Evolutionary conservation across 257 asterid species (phyloP).

Genomic region (Solanum dulcamara): DNA sequence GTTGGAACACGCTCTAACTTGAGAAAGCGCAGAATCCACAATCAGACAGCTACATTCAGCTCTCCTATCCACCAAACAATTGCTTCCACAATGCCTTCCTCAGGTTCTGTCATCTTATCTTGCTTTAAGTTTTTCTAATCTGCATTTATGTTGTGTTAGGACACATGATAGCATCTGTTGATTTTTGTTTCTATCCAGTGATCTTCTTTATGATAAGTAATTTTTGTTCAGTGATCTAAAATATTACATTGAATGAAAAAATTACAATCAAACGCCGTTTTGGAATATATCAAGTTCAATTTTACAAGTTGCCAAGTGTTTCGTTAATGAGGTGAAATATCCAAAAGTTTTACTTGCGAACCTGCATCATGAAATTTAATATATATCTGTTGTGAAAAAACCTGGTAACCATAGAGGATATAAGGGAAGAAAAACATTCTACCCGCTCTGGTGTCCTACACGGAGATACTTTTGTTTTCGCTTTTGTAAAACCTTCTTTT

Average conservation of each 20-base stretch:
- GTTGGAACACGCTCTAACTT: constrained; percentile 28
- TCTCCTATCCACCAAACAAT: constrained; percentile 8
- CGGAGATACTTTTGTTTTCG: not conserved
- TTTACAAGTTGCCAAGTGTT: not conserved
- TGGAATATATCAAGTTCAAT: not conserved
- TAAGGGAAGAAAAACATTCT: not conserved
- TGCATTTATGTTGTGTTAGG: not conserved
- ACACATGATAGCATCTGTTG: not conserved
- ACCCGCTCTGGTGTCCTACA: not conserved
- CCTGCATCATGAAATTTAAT: not conserved
- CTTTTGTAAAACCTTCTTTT: not conserved
- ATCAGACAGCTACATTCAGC: constrained; percentile 7
- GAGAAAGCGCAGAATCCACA: constrained; percentile 56
- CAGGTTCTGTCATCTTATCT: constrained; percentile 44
- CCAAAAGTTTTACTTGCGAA: not conserved
- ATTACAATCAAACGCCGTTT: not conserved
- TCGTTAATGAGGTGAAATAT: not conserved
- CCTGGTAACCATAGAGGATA: not conserved
- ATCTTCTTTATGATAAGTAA: not conserved
- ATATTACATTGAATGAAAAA: not conserved
- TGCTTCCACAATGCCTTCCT: constrained; percentile 15
- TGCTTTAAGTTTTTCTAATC: not conserved
- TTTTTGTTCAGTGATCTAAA: not conserved
- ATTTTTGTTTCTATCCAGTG: not conserved
- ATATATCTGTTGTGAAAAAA: not conserved